Evolutionary conservation across 768 basidiomycete genomes (phyloP).

Genomic region (Pholiota molesta): DNA sequence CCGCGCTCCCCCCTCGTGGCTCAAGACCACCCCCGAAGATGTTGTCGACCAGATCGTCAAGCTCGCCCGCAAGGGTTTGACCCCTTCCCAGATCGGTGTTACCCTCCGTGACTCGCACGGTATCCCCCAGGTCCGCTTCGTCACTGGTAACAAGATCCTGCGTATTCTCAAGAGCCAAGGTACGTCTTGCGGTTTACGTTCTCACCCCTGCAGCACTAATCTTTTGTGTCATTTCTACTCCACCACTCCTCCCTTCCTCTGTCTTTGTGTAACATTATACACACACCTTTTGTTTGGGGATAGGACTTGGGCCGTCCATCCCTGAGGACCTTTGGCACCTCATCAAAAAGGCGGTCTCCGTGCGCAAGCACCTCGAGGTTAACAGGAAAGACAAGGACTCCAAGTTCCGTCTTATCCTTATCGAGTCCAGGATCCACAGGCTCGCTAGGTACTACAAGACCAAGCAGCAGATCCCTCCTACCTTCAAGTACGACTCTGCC

Average conservation of each 20-base stretch:
- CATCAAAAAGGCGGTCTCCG: constrained; percentile 99
- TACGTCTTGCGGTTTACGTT: constrained; percentile 39
- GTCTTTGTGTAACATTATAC: constrained; percentile 23
- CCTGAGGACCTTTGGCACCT: constrained; percentile 99
- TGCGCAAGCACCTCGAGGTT: constrained; percentile 97
- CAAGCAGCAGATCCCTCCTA: constrained; percentile 96
- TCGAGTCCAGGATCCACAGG: constrained; percentile 98
- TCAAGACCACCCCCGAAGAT: constrained; percentile 95
- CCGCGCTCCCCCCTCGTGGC: constrained; percentile 93
- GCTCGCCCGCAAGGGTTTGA: constrained; percentile 96
- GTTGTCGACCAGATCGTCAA: constrained; percentile 96
- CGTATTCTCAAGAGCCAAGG: constrained; percentile 95
- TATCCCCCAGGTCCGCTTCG: constrained; percentile 96
- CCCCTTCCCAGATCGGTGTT: constrained; percentile 98
- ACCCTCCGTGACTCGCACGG: constrained; percentile 97
- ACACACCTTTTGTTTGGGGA: constrained; percentile 56
- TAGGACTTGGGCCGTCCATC: constrained; percentile 95
- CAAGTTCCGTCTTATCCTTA: constrained; percentile 92
- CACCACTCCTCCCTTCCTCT: constrained; percentile 16
- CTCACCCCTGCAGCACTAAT: constrained; percentile 25
- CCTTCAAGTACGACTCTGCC: constrained; percentile 97
- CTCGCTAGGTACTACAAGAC: constrained; percentile 99
- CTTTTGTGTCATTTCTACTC: constrained; percentile 22
- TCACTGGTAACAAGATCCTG: constrained; percentile 99
- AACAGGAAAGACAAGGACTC: constrained; percentile 99